Evolutionary conservation across 257 asterid species (phyloP), one percentile per base, ranked within the genome.

Genomic region (Solanum dulcamara): DNA sequence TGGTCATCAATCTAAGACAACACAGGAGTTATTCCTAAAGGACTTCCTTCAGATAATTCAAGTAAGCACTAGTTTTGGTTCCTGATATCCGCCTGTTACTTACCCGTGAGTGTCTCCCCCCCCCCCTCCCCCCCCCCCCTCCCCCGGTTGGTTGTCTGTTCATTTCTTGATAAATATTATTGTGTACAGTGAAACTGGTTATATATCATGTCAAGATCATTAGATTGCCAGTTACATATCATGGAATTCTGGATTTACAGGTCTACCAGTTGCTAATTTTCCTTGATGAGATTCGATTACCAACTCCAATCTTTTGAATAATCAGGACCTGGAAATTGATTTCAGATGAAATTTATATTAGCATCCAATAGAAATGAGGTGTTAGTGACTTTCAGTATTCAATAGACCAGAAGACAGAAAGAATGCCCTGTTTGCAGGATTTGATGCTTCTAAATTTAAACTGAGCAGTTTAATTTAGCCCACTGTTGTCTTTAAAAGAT

Each of bases 11-110:
- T 91, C 96, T 74, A 93, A 90, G 90, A 86, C 90, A 42, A 93
- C 93, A 42, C 99, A 97, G 88, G 98, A 97, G 93, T 88, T 94
- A 87, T 97, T 97, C 89, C 91, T 97, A 81, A 91, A 91, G 89
- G 98, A 95, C 55, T 94, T 95, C 85, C 93, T 97, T 85, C 94
- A 91, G 90, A 91, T 93, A 84, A 90, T 97, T 90, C 92, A 97
- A 98, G 99, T 97, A 74, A 81, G 84, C 80, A 83, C 80, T 85
- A 77, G 42, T 77, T 77, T 46, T 46, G 28, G 18, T 18, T 48
- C 83, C 64, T 48, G 62, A 46, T 75, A 15, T 44, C 51, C 59
- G 83, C 35, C 59, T 51, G 75, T 83, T 91, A 42, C 86, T 74
- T 40, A 50, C 33, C 51, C 2, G 59, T 77, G 62, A 77, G 24